phyloP scores from a whole-genome alignment of 2,329 filamentous ascomycete species.

The Cadophora luteo-olivacea region DNA sequence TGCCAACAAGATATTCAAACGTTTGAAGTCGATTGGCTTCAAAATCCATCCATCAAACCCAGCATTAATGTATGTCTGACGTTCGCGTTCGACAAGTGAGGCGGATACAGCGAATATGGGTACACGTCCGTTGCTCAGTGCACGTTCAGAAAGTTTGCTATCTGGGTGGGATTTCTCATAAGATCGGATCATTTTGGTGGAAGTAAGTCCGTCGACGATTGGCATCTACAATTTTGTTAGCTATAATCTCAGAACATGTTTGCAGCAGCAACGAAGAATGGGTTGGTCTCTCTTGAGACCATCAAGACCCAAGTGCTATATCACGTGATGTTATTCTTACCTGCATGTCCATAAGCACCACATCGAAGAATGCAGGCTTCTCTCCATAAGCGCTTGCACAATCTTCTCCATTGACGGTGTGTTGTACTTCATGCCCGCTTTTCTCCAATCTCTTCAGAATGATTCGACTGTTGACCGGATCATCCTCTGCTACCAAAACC shows the following conservation, averaged over 20 bases:
- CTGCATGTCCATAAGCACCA: slow-evolving; percentile 93
- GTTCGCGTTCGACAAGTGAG: slow-evolving; percentile 75
- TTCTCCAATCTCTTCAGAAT: slow-evolving; percentile 82
- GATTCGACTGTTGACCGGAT: slow-evolving; percentile 85
- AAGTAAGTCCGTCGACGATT: slow-evolving; percentile 83
- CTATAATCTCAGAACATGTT: neutral
- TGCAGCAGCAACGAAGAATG: neutral
- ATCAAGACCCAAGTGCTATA: neutral
- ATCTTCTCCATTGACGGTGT: slow-evolving; percentile 85
- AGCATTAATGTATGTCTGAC: slow-evolving; percentile 71
- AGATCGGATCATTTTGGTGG: slow-evolving; percentile 82
- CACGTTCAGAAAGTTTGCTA: slow-evolving; percentile 62
- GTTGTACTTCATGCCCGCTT: slow-evolving; percentile 71
- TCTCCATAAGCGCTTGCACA: slow-evolving; percentile 76
- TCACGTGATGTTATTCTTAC: slow-evolving; percentile 50
- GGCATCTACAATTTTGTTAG: slow-evolving; percentile 72
- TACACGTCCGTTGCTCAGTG: slow-evolving; percentile 67
- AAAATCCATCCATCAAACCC: slow-evolving; percentile 93
- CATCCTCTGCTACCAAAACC: slow-evolving; percentile 85
- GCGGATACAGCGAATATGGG: slow-evolving; percentile 90
- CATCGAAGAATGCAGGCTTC: slow-evolving; percentile 69
- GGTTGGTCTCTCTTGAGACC: neutral
- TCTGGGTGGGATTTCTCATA: slow-evolving; percentile 64
- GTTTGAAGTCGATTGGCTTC: slow-evolving; percentile 84
- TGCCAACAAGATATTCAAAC: slow-evolving; percentile 70